phyloP scores from a whole-genome alignment of 805 yeast species.

The Monosporozyma aquatica region DNA sequence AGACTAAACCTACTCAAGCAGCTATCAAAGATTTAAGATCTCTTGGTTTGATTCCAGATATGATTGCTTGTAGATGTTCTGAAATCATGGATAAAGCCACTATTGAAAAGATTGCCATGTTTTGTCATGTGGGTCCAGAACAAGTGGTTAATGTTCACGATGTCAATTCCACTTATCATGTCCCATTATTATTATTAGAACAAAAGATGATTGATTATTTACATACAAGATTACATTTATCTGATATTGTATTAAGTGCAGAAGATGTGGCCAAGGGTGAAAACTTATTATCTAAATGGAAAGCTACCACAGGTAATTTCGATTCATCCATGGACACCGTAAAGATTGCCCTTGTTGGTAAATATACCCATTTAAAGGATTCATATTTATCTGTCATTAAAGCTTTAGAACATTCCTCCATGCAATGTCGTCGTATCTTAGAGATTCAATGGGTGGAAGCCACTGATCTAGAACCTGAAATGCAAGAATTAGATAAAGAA shows the following conservation, averaged over 20 bases:
- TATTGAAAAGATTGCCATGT: slow-evolving; percentile 95
- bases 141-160: slow-evolving; percentile 96
- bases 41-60: slow-evolving; percentile 87
- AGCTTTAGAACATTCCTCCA: slow-evolving; percentile 89
- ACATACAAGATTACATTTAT: slow-evolving; percentile 55
- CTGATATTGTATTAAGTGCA: slow-evolving; percentile 36
- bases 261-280: slow-evolving; percentile 60
- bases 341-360: slow-evolving; percentile 93
- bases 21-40: slow-evolving; percentile 96
- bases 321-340: slow-evolving; percentile 82
- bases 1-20: slow-evolving; percentile 99
- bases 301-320: slow-evolving; percentile 61
- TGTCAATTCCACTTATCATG: slow-evolving; percentile 94
- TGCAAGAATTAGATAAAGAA: slow-evolving; percentile 54
- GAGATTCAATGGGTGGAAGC: slow-evolving; percentile 96
- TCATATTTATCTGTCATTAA: slow-evolving; percentile 91
- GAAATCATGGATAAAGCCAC: slow-evolving; percentile 73
- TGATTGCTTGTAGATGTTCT: slow-evolving; percentile 96
- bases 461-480: slow-evolving; percentile 71
- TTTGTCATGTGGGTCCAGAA: slow-evolving; percentile 97
- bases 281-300: slow-evolving; percentile 68
- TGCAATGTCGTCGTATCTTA: slow-evolving; percentile 77
- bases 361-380: slow-evolving; percentile 92
- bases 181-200: slow-evolving; percentile 81
- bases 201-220: slow-evolving; percentile 76